Percentiles rank a stretch among this genome's conserved stretches.
These are phyloP conservation scores for Hemileia vastatrix DNA, from an alignment of 1,284 basidiomycete genomes.

Conservation along the genomic window DNA sequence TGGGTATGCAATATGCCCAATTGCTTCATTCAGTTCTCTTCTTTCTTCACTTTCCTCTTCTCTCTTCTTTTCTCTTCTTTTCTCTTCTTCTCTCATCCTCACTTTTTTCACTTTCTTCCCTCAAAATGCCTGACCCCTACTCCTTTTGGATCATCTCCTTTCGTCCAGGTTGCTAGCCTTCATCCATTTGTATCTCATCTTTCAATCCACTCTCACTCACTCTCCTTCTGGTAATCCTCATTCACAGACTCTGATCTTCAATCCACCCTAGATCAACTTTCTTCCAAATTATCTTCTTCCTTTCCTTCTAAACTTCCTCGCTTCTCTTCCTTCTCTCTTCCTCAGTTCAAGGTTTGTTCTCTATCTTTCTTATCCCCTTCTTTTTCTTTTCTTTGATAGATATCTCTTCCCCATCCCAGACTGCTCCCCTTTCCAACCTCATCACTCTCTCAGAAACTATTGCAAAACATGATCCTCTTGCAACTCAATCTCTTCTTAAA, in stretches of 20 bases:
- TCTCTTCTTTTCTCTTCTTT: no score
- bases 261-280: slow-evolving; percentile 5
- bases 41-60: no score
- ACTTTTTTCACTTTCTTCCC: no score
- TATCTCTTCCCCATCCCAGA: slow-evolving; percentile 50
- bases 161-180: slow-evolving; percentile 10
- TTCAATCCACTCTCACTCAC: neutral
- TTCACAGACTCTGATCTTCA: slow-evolving; percentile 19
- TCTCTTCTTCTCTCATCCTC: no score
- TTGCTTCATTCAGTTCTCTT: no score
- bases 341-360: slow-evolving; percentile 16
- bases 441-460: slow-evolving; percentile 83
- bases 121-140: slow-evolving; percentile 17
- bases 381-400: neutral
- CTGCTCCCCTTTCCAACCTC: slow-evolving; percentile 84
- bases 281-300: neutral
- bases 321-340: slow-evolving; percentile 11
- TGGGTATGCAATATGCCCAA: no score
- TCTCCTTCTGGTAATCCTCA: neutral
- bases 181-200: neutral
- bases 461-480: slow-evolving; percentile 80
- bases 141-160: slow-evolving; percentile 23
- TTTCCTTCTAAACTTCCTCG: slow-evolving; percentile 3
- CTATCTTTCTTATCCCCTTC: neutral
- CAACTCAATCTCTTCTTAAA: slow-evolving; percentile 80